Base-by-base conservation (phyloP, 192 early-diverging fungal genomes). In the Funneliformis mosseae region DNA sequence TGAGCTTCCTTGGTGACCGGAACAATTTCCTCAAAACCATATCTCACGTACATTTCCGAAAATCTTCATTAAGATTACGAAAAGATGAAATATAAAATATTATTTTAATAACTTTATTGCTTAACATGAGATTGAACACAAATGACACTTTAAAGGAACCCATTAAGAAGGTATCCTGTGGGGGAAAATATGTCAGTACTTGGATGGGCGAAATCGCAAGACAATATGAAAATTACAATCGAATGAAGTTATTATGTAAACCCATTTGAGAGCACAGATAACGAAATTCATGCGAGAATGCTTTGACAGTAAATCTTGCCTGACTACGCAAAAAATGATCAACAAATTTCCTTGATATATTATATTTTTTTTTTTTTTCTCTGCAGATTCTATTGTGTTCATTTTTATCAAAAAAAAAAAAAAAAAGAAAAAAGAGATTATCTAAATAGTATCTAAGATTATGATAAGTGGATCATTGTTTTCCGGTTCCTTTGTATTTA, bases 291-390 rank as follows among this genome's bases (percentile, higher is more conserved):
- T 55, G 50, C 50, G 50, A 55, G 50, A 55, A 55, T 55, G 50
- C 50, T 55, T 55, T 55, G 50, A 55, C 50, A 55, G 50, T 55
- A 55, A 55, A 55, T 55, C 50, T 55, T 55, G 50, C 50, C 50
- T 55, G 14, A 55, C 50, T 21, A 55, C 16, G 21, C 16, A 14
- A 55, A 55, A 50, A 5, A 14, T 18, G 50, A 21, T 55, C 18
- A 18, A 18, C 50, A 21, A 18, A 55, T 21, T 55, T 18, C 21
- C 21, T 55, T 55, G 50, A 3, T 55, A 16, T 55, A 16, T 55
- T 2, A 55, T 55, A 12, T 16, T 4, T 50, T 16, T 16, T 50
- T 50, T 16, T 45, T 45, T 50, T n/a, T n/a, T n/a, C n/a, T 16
- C 16, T 50, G 16, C 16, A 55, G 50, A 55, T 55, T 55, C 50